Evolutionary conservation across 108 stramenopile species (phyloP), one percentile per base, ranked within the genome.

Genomic region (Stephanodiscus minutulus): DNA sequence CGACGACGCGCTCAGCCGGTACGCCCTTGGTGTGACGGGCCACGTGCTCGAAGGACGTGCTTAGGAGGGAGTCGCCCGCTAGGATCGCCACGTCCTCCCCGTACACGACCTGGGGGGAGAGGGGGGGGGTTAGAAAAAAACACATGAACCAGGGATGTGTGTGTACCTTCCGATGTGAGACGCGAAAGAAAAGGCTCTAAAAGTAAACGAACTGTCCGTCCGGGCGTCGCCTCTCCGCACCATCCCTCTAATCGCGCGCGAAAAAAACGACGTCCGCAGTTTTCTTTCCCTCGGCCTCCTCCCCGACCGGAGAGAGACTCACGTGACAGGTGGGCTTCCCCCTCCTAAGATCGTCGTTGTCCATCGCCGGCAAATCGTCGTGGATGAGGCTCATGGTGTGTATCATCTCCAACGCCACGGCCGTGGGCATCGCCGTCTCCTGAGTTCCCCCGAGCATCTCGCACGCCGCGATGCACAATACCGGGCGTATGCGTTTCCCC

Each of bases 361-460:
- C 97, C 96, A 98, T 97, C 50, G 84, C 70, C 5, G 97, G 97
- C 79, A 98, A 82, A 84, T 98, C 97, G 74, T 98, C 97, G 71
- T 98, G 97, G 61, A 97, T 98, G 27, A 98, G 83, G 69, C 90
- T 91, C 97, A 98, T 98, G 28, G 97, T 97, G 72, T 98, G 97
- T 65, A 98, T 98, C 97, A 98, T 98, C 83, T 98, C 97, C 66
- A 96, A 58, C 28, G 93, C 87, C n/a, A 97, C 91, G 11, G 96
- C 97, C 10, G 96, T 88, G 9, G 96, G 94, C 86, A 98, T 96
- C 54, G 96, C 94, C 20, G 44, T 80, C 60, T 88, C 89, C 56
- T 88, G 78, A 7, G 64, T 78, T 27, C 84, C 82, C 17, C 88
- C 90, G 57, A 96, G 94, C 95, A 97, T 96, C 83, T 98, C 97